Evolutionary conservation across 257 asterid species (phyloP).

Genomic region (Petunia axillaris): DNA sequence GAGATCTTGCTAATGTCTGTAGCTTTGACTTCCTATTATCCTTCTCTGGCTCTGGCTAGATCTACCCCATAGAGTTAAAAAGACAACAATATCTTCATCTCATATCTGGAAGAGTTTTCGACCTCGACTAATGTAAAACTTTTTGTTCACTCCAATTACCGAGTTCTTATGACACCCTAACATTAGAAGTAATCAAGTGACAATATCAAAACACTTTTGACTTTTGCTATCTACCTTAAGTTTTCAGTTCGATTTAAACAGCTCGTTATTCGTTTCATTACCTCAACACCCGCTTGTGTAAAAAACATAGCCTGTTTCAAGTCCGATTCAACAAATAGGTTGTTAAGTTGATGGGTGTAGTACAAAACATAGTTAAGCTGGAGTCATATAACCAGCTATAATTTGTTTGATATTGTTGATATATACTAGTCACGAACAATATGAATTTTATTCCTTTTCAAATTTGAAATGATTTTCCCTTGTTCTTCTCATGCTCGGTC

Average conservation of each 20-base stretch:
- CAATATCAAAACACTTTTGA: background rate
- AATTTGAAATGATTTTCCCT: background rate
- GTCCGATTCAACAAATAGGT: too few species aligned
- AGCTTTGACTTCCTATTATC: background rate
- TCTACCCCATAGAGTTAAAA: background rate
- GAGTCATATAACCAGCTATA: too few species aligned
- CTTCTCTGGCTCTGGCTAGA: too few species aligned
- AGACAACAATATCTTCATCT: background rate
- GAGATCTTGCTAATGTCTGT: constrained; percentile 15
- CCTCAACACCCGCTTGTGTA: background rate
- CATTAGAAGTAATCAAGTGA: background rate
- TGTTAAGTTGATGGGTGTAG: too few species aligned
- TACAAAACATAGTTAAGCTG: too few species aligned
- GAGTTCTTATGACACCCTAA: background rate
- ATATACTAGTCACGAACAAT: too few species aligned
- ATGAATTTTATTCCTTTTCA: background rate
- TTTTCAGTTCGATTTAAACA: background rate
- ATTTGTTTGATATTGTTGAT: background rate
- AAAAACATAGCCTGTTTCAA: too few species aligned
- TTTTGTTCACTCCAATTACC: background rate
- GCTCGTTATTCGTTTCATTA: too few species aligned
- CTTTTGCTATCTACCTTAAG: too few species aligned
- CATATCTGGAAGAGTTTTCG: background rate
- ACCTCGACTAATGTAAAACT: background rate
- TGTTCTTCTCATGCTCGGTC: background rate